Conservation (phyloP, 495 filamentous ascomycete genomes). For the Hypomontagnella monticulosa region DNA sequence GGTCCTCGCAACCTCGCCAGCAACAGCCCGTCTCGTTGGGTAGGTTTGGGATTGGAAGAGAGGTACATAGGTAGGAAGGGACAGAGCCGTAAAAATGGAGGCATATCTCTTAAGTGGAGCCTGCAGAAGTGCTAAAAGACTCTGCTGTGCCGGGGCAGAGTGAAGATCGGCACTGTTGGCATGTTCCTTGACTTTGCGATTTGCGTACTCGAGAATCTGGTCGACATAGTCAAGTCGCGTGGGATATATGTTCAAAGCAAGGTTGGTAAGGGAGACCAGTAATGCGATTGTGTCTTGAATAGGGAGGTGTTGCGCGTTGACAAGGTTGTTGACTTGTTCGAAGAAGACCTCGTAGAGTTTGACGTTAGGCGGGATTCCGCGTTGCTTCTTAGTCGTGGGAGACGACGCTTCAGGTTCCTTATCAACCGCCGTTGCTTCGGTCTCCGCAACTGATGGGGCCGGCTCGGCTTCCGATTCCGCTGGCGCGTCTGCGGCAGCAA, state of each 20-base stretch:
- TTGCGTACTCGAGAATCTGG: slow-evolving; percentile 89
- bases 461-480: slow-evolving; percentile 48
- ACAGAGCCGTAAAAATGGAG: slow-evolving; percentile 91
- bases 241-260: slow-evolving; percentile 95
- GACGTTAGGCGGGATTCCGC: slow-evolving; percentile 81
- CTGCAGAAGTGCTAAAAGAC: slow-evolving; percentile 85
- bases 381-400: slow-evolving; percentile 61
- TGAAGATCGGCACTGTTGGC: slow-evolving; percentile 94
- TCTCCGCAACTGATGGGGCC: slow-evolving; percentile 53
- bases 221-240: slow-evolving; percentile 93
- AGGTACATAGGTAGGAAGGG: slow-evolving; percentile 89
- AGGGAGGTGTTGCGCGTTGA: slow-evolving; percentile 86
- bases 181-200: slow-evolving; percentile 86
- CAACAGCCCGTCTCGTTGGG: slow-evolving; percentile 87
- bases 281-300: slow-evolving; percentile 96
- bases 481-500: slow-evolving; percentile 50
- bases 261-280: slow-evolving; percentile 88
- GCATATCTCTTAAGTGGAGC: slow-evolving; percentile 89
- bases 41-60: slow-evolving; percentile 93
- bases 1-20: slow-evolving; percentile 82
- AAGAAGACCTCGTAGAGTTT: slow-evolving; percentile 98
- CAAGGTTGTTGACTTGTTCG: slow-evolving; percentile 91
- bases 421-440: slow-evolving; percentile 53
- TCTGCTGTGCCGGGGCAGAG: slow-evolving; percentile 84
- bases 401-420: slow-evolving; percentile 47